phyloP scores from a whole-genome alignment of 306 rosid genomes.

The Albizia julibrissin region DNA sequence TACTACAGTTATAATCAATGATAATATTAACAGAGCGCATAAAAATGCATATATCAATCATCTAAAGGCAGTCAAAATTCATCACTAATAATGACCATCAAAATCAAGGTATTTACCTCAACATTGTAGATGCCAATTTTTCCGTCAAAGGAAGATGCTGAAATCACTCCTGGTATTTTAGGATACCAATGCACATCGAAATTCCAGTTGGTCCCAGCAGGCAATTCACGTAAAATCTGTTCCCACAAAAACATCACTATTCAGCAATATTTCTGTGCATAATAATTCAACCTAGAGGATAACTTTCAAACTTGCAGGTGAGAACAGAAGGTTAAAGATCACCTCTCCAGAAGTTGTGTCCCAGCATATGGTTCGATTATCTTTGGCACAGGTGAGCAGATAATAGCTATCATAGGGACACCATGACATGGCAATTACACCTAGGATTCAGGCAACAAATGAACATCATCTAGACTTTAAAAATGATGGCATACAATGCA shows the following conservation, averaged over 20 bases:
- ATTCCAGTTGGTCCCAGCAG: constrained; percentile 94
- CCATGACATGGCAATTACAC: constrained; percentile 99
- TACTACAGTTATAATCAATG: constrained; percentile 18
- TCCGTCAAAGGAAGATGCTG: constrained; percentile 98
- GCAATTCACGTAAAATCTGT: constrained; percentile 91
- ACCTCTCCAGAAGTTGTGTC: constrained; percentile 96
- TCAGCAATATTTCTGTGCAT: constrained; percentile 4
- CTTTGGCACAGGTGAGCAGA: constrained; percentile 92
- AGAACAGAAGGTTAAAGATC: constrained; percentile 20
- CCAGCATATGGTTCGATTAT: constrained; percentile 96
- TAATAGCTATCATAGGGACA: constrained; percentile 94
- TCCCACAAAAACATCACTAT: constrained; percentile 28
- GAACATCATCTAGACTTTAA: constrained; percentile 17
- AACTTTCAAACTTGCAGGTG: constrained; percentile 4
- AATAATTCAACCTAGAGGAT: not conserved
- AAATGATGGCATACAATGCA: not conserved
- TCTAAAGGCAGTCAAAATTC: not conserved
- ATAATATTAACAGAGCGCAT: not conserved
- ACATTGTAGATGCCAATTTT: constrained; percentile 89
- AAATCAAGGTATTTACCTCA: constrained; percentile 60
- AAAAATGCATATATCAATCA: not conserved
- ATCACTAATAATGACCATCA: constrained; percentile 1
- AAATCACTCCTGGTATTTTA: constrained; percentile 88
- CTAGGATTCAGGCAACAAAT: constrained; percentile 48
- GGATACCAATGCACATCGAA: constrained; percentile 98